phyloP scores from a whole-genome alignment of 768 basidiomycete genomes.

The Macrolepiota dolichaula region DNA sequence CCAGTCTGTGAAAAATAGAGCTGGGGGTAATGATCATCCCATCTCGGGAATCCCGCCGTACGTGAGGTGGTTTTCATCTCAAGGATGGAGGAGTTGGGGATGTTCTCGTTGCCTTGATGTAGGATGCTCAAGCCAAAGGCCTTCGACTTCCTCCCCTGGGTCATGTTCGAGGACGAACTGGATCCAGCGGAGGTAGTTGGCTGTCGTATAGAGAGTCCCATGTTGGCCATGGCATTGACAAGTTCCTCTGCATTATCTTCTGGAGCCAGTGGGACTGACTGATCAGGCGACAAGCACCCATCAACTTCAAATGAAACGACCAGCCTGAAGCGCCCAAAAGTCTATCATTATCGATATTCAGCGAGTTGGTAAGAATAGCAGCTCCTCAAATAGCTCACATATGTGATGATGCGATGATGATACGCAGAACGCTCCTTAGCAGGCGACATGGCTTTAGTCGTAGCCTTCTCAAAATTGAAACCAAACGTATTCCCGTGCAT shows the following conservation, averaged over 20 bases:
- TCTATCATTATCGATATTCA: constrained; percentile 29
- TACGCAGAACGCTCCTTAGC: constrained; percentile 46
- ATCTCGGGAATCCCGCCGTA: constrained; percentile 14
- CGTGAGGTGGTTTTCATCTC: constrained; percentile 44
- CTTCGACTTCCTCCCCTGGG: background rate
- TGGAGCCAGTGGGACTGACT: constrained; percentile 21
- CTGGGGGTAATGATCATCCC: constrained; percentile 55
- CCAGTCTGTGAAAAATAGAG: constrained; percentile 67
- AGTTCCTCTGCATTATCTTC: constrained; percentile 31
- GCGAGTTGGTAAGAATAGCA: background rate
- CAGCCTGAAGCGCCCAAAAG: constrained; percentile 40
- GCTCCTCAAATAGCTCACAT: constrained; percentile 39
- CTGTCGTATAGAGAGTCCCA: constrained; percentile 24
- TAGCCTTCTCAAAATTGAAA: constrained; percentile 56
- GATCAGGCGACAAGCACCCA: constrained; percentile 20
- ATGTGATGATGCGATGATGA: constrained; percentile 61
- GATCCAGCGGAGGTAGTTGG: background rate
- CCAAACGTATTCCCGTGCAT: constrained; percentile 46
- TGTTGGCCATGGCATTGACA: constrained; percentile 25
- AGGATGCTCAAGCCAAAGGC: constrained; percentile 19
- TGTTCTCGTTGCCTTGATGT: constrained; percentile 24
- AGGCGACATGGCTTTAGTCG: constrained; percentile 42
- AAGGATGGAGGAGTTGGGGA: constrained; percentile 38
- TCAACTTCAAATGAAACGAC: constrained; percentile 27
- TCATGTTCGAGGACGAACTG: background rate